Conservation (phyloP, 208 protist species). For the Leishmania guyanensis region DNA sequence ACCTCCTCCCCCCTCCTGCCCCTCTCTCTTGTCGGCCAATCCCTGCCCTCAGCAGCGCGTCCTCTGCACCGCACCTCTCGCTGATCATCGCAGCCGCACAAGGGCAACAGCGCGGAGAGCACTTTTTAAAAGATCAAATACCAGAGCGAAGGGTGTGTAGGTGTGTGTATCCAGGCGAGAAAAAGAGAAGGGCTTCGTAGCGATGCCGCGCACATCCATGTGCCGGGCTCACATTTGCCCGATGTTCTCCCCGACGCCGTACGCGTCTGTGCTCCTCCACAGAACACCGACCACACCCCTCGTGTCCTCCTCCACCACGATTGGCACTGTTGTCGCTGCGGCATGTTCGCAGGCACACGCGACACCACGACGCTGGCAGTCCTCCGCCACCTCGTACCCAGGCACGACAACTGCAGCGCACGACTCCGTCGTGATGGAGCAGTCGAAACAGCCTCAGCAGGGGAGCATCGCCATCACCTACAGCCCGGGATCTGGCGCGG, state of each 20-base stretch:
- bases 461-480: constrained; percentile 61
- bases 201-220: constrained; percentile 8
- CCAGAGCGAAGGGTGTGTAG: neutral
- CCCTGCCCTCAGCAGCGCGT: neutral
- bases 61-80: neutral
- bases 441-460: constrained; percentile 6
- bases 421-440: constrained; percentile 5
- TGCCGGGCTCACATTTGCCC: neutral
- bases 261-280: neutral
- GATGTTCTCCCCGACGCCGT: neutral
- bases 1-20: neutral
- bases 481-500: constrained; percentile 63
- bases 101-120: neutral
- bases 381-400: constrained; percentile 3
- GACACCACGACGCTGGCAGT: constrained; percentile 21
- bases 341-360: neutral
- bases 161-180: neutral
- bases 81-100: neutral
- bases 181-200: neutral
- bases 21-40: neutral
- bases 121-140: neutral
- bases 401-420: neutral
- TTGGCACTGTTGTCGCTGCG: neutral
- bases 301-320: neutral
- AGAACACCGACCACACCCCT: neutral